phyloP scores from a whole-genome alignment of 352 stramenopile genomes.

The Nothophytophthora sp. region DNA sequence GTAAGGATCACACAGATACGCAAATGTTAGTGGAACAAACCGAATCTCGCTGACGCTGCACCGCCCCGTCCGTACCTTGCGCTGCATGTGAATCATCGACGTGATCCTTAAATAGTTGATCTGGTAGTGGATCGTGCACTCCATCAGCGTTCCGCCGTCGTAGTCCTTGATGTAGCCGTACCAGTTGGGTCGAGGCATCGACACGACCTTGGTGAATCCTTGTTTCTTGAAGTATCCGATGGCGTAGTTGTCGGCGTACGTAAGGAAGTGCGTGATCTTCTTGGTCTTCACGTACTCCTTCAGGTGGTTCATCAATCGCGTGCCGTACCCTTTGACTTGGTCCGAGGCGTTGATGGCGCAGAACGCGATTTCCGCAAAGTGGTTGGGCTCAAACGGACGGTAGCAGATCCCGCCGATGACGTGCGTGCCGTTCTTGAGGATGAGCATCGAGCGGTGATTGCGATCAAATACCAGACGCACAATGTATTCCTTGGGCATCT shows the following conservation, averaged over 20 bases:
- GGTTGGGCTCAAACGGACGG: constrained; percentile 91
- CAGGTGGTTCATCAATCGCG: constrained; percentile 99
- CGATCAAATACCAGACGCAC: constrained; percentile 98
- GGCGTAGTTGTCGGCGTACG: constrained; percentile 99
- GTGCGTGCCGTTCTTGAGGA: constrained; percentile 90
- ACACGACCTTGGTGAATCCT: constrained; percentile 88
- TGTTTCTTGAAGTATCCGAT: constrained; percentile 99
- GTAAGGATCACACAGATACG: too few relatives aligned
- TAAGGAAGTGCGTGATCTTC: constrained; percentile 96
- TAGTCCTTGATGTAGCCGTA: constrained; percentile 99
- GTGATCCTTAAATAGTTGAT: constrained; percentile 97
- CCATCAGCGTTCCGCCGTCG: constrained; percentile 99
- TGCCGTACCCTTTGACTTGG: constrained; percentile 98
- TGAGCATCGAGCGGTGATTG: constrained; percentile 93
- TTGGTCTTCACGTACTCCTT: constrained; percentile 97
- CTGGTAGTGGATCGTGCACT: constrained; percentile 98
- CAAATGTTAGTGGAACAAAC: constrained; percentile 6
- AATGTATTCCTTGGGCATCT: constrained; percentile 99
- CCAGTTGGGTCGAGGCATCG: constrained; percentile 89
- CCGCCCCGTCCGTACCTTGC: constrained; percentile 79
- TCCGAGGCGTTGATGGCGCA: constrained; percentile 97
- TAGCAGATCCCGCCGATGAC: constrained; percentile 99
- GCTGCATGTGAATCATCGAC: constrained; percentile 94
- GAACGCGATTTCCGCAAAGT: constrained; percentile 99
- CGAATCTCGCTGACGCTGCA: too few relatives aligned